These are phyloP conservation scores for Camelina laxa DNA, from an alignment of 345 rosid species.

Conservation along the genomic window DNA sequence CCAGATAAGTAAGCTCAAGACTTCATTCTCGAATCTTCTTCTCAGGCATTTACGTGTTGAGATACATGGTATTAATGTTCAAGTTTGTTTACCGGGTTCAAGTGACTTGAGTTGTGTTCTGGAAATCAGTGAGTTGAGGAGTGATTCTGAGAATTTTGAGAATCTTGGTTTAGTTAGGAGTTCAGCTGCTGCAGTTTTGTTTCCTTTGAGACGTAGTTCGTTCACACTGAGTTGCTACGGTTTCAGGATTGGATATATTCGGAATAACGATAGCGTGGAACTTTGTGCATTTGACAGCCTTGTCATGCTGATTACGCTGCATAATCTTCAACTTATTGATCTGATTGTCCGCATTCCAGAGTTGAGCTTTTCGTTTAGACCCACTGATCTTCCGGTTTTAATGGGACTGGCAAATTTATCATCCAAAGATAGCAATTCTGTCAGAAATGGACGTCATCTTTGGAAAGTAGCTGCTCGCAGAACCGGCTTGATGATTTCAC, in stretches of 20 bases:
- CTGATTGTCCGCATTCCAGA: constrained; percentile 57
- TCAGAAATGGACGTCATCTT: constrained; percentile 69
- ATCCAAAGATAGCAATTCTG: constrained; percentile 49
- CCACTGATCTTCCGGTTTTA: constrained; percentile 62
- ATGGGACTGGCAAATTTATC: constrained; percentile 53
- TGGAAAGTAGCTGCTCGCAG: constrained; percentile 85
- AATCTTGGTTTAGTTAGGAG: constrained; percentile 61
- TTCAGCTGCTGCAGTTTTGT: constrained; percentile 53
- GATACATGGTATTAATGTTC: constrained; percentile 51
- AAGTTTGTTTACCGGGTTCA: constrained; percentile 56
- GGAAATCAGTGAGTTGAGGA: constrained; percentile 59
- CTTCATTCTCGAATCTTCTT: constrained; percentile 63
- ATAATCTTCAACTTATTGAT: constrained; percentile 60
- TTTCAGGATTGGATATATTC: constrained; percentile 61
- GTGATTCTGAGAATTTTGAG: constrained; percentile 59
- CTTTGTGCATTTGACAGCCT: constrained; percentile 52
- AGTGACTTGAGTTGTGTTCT: constrained; percentile 53
- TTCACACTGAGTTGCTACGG: constrained; percentile 53
- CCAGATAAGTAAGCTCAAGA: constrained; percentile 51
- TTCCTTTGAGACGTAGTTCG: constrained; percentile 57
- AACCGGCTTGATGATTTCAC: constrained; percentile 55
- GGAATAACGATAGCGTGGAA: constrained; percentile 46
- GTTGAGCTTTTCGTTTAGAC: constrained; percentile 56
- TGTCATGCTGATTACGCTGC: constrained; percentile 45
- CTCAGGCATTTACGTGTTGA: constrained; percentile 62